Percentiles rank a stretch among this genome's conserved stretches.
phyloP scores from a whole-genome alignment of 345 rosid genomes.

The Leavenworthia alabamica region DNA sequence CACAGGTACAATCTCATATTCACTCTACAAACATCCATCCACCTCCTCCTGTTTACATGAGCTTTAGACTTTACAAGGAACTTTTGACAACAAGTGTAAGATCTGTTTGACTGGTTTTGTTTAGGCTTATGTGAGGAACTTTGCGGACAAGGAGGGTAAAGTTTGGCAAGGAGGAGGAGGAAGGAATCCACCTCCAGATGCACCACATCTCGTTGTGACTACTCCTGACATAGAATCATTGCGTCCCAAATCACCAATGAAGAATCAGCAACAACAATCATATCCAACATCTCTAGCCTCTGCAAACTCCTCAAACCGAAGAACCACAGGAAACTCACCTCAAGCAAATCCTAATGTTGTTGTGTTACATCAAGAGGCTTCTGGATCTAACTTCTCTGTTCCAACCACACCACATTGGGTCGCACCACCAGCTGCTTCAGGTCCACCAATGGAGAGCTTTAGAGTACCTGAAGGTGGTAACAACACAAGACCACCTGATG shows the following conservation, averaged over 20 bases:
- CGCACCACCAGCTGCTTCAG: constrained; percentile 24
- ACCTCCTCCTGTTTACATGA: not conserved
- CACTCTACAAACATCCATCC: not conserved
- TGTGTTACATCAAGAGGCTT: constrained; percentile 55
- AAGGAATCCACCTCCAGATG: constrained; percentile 87
- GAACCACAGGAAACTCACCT: constrained; percentile 65
- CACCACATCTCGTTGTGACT: constrained; percentile 77
- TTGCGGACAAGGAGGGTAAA: constrained; percentile 87
- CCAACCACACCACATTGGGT: constrained; percentile 44
- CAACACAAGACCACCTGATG: constrained; percentile 31
- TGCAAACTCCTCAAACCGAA: constrained; percentile 52
- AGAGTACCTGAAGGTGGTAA: constrained; percentile 50
- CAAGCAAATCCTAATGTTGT: constrained; percentile 56
- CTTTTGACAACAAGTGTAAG: not conserved
- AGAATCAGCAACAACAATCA: constrained; percentile 87
- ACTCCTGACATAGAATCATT: constrained; percentile 81
- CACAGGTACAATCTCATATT: constrained; percentile 49
- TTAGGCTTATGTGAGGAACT: constrained; percentile 67
- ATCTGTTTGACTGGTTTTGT: not conserved
- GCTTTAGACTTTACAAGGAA: not conserved
- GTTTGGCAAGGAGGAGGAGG: constrained; percentile 99
- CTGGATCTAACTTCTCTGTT: constrained; percentile 53
- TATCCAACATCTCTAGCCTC: constrained; percentile 56
- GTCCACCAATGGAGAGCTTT: constrained; percentile 50
- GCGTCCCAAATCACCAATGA: constrained; percentile 96